Percentiles rank a stretch among this genome's conserved stretches.
These are phyloP conservation scores for Aspergillus japonicus DNA, from an alignment of 2,329 filamentous ascomycete genomes.

Conservation along the genomic window DNA sequence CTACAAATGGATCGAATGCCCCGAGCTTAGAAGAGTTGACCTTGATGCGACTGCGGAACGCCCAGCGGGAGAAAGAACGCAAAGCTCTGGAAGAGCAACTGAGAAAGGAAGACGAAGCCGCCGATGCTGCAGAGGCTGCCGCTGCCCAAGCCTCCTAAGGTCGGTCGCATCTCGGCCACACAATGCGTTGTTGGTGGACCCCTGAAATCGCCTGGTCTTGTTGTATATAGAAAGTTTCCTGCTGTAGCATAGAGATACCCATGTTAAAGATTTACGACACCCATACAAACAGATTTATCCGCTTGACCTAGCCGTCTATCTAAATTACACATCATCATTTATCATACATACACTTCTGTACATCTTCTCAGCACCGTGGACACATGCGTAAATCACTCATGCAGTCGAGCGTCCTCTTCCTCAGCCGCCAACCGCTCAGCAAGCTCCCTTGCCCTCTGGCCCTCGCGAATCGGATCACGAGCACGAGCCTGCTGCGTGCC, in stretches of 20 bases:
- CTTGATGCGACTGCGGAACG: conserved; percentile 58
- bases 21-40: conserved; percentile 50
- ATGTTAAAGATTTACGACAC: conserved; percentile 2
- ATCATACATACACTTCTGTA: conserved; percentile 27
- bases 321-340: conserved; percentile 6
- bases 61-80: conserved; percentile 55
- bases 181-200: background rate
- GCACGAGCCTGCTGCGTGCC: conserved; percentile 31
- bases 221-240: conserved; percentile 1
- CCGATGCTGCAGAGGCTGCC: conserved; percentile 34
- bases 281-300: background rate
- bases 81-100: conserved; percentile 55
- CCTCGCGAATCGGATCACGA: conserved; percentile 22
- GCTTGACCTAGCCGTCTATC: background rate
- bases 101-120: conserved; percentile 48
- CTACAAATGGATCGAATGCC: conserved; percentile 27
- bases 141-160: conserved; percentile 11
- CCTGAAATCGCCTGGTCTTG: background rate
- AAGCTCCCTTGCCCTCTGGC: conserved; percentile 35
- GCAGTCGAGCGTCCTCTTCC: conserved; percentile 24
- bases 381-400: conserved; percentile 9
- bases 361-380: background rate
- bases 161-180: background rate
- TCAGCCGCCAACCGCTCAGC: conserved; percentile 40
- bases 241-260: conserved; percentile 15